Evolutionary conservation across 148 eudicot species (phyloP).

Genomic region (Diospyros kaki): DNA sequence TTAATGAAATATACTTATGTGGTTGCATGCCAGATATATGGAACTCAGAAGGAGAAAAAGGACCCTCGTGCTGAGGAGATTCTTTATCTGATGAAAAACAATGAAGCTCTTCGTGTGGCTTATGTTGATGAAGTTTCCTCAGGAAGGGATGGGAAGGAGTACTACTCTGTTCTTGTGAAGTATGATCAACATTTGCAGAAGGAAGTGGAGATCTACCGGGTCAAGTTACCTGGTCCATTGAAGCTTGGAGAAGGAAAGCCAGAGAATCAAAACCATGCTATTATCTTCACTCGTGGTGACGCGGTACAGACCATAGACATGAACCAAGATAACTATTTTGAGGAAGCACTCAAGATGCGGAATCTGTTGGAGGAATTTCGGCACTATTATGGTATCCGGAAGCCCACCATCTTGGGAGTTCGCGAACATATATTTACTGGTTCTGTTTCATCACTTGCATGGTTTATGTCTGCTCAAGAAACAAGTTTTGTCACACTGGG

Average conservation of each 20-base stretch:
- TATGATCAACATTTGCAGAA: constrained; percentile 62
- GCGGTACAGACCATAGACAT: constrained; percentile 89
- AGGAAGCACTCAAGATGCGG: constrained; percentile 83
- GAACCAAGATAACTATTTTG: constrained; percentile 92
- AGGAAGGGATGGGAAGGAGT: constrained; percentile 55
- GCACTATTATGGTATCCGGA: constrained; percentile 53
- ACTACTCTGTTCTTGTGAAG: constrained; percentile 85
- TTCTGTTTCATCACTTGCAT: constrained; percentile 81
- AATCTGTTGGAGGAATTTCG: constrained; percentile 74
- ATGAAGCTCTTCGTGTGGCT: constrained; percentile 87
- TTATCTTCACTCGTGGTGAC: constrained; percentile 86
- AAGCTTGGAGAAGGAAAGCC: constrained; percentile 94
- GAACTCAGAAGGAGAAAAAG: constrained; percentile 40
- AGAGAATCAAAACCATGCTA: constrained; percentile 86
- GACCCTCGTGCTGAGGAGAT: constrained; percentile 85
- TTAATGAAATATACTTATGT: constrained; percentile 46
- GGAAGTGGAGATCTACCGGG: constrained; percentile 81
- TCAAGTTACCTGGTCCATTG: constrained; percentile 80
- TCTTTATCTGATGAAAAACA: constrained; percentile 60
- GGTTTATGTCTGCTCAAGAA: constrained; percentile 93
- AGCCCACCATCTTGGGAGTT: constrained; percentile 85
- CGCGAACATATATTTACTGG: constrained; percentile 85
- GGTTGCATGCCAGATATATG: constrained; percentile 46
- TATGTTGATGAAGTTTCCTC: constrained; percentile 70
- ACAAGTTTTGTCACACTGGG: constrained; percentile 86